Evolutionary conservation across 129 eudicot species (phyloP), one percentile per base, ranked within the genome.

Genomic region (Helianthus tuberosus): DNA sequence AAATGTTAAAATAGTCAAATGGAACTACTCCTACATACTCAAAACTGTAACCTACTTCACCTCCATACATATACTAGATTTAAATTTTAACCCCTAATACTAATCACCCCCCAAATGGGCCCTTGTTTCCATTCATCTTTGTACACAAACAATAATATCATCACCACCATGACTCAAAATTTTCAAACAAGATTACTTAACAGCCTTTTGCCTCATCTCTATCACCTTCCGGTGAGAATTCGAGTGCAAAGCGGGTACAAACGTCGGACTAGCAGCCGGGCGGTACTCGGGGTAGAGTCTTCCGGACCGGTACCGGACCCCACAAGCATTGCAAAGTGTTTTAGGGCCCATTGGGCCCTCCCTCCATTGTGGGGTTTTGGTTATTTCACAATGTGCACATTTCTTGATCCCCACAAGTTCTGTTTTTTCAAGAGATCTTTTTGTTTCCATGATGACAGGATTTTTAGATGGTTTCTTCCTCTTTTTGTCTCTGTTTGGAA

Each of bases 321-420:
- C 97, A 82, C 97, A 91, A 2, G 97, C 97, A 72, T 91, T 91
- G 83, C 97, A 91, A 38, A 91, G 88, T 11, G 97, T 88, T 74
- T 88, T 88, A 4, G 95, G 95, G 1, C 97, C 97, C 79, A 77
- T 46, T 12, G 97, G 96, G 32, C 97, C 97, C 64, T 89, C 96
- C 75, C 97, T 86, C 97, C 97, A 91, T 60, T 86, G 97, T 17
- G 97, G 97, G 50, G 97, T 91, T 78, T 84, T 86, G 15, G 92
- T 86, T 17, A 82, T 77, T 53, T 84, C 88, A 58, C 97, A 91
- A 66, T 91, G 97, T 52, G 86, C 64, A 76, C 97, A 91, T 80
- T 85, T 86, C 76, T 84, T 88, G 11, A 72, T 43, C 46, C 58
- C 74, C 53, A 55, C 48, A n/a, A 7, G 68, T 54, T 70, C 66